phyloP scores from a whole-genome alignment of 2,329 filamentous ascomycete species.

The Paraphaeosphaeria minitans region DNA sequence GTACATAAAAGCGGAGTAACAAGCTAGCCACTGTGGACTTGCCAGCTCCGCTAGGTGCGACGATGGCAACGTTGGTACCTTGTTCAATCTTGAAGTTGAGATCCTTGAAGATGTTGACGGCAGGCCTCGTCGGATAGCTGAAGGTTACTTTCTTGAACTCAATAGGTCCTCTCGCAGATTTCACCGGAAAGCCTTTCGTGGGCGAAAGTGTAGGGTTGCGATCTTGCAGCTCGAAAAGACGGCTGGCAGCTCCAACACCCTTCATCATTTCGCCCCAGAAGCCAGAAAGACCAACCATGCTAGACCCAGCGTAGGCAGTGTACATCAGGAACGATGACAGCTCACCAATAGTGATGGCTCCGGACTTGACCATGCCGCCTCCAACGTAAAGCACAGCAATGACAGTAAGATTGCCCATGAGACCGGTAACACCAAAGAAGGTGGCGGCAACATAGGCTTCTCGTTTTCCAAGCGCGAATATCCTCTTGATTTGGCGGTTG shows the following conservation, averaged over 20 bases:
- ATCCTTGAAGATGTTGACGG: slow-evolving; percentile 87
- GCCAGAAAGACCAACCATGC: slow-evolving; percentile 88
- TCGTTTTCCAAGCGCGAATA: slow-evolving; percentile 84
- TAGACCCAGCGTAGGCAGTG: slow-evolving; percentile 83
- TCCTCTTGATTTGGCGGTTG: slow-evolving; percentile 88
- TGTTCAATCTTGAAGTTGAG: slow-evolving; percentile 90
- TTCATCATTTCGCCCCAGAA: slow-evolving; percentile 99
- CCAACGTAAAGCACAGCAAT: slow-evolving; percentile 88
- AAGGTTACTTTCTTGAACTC: slow-evolving; percentile 86
- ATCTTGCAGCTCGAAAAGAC: slow-evolving; percentile 94
- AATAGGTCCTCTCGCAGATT: slow-evolving; percentile 85
- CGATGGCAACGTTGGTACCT: slow-evolving; percentile 93
- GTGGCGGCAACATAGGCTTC: slow-evolving; percentile 89
- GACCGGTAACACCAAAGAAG: slow-evolving; percentile 85
- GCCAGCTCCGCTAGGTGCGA: slow-evolving; percentile 92
- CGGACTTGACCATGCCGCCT: slow-evolving; percentile 84
- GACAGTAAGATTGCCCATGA: slow-evolving; percentile 96
- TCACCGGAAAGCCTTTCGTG: slow-evolving; percentile 79
- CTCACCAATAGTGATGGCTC: slow-evolving; percentile 87
- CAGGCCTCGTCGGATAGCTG: slow-evolving; percentile 90
- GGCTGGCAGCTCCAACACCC: slow-evolving; percentile 93
- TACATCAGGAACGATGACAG: slow-evolving; percentile 99
- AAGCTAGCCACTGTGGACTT: slow-evolving; percentile 96
- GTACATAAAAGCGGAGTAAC: slow-evolving; percentile 87
- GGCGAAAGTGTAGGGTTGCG: slow-evolving; percentile 84